phyloP scores from a whole-genome alignment of 1,284 basidiomycete species.

The Microbotryomycetes sp. region DNA sequence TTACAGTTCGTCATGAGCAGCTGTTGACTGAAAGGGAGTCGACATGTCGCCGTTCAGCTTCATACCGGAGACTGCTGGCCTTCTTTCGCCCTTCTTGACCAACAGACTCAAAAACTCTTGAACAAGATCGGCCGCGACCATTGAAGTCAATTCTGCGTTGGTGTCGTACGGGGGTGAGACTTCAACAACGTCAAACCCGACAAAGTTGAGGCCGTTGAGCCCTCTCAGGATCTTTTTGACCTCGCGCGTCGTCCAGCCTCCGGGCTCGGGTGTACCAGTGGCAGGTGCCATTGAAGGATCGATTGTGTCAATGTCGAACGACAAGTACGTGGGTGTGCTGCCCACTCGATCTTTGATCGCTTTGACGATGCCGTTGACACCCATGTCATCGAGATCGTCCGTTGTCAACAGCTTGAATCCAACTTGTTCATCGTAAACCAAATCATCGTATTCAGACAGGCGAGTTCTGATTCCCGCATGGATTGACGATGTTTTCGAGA shows the following conservation, averaged over 20 bases:
- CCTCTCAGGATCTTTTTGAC: slow-evolving; percentile 47
- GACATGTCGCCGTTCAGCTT: neutral
- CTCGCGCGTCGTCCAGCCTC: slow-evolving; percentile 46
- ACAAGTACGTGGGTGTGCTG: slow-evolving; percentile 44
- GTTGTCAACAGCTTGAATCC: slow-evolving; percentile 46
- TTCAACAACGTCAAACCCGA: slow-evolving; percentile 47
- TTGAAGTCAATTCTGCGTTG: slow-evolving; percentile 34
- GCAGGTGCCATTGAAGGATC: slow-evolving; percentile 47
- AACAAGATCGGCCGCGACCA: slow-evolving; percentile 35
- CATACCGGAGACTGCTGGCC: neutral
- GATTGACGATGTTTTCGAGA: slow-evolving; percentile 44
- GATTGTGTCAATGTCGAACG: slow-evolving; percentile 36
- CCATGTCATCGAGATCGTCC: slow-evolving; percentile 43
- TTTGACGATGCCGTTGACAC: slow-evolving; percentile 44
- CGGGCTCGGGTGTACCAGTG: slow-evolving; percentile 44
- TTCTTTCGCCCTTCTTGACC: slow-evolving; percentile 23
- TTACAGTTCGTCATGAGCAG: slow-evolving; percentile 1
- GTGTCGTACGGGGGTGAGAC: slow-evolving; percentile 40
- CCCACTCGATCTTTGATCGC: slow-evolving; percentile 43
- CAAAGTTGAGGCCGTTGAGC: slow-evolving; percentile 44
- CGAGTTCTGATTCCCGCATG: slow-evolving; percentile 38
- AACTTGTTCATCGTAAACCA: slow-evolving; percentile 42
- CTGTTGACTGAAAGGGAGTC: neutral
- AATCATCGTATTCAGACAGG: slow-evolving; percentile 21
- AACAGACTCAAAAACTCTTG: slow-evolving; percentile 32